Evolutionary conservation across 352 stramenopile species (phyloP).

Genomic region (Pythium dissotocum): DNA sequence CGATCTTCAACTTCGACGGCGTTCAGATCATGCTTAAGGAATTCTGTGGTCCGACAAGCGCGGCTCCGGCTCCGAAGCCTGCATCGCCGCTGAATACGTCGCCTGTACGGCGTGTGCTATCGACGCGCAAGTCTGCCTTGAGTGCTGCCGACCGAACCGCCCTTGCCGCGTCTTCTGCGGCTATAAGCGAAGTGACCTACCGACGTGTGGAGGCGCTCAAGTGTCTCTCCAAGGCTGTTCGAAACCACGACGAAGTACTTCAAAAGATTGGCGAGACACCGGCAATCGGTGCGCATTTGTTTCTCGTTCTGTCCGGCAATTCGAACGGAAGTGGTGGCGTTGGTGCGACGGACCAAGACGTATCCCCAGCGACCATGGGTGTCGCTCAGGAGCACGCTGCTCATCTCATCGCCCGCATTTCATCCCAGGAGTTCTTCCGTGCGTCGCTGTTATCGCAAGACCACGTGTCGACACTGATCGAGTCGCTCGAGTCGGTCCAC

Average conservation of each 20-base stretch:
- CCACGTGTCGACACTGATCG: constrained; percentile 60
- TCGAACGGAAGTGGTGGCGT: background rate
- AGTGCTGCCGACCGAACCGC: constrained; percentile 15
- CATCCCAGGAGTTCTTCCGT: constrained; percentile 51
- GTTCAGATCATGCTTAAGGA: constrained; percentile 56
- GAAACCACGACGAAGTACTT: constrained; percentile 64
- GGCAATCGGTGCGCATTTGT: constrained; percentile 46
- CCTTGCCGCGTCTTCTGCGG: constrained; percentile 5
- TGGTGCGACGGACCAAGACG: constrained; percentile 7
- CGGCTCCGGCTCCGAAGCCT: constrained; percentile 2
- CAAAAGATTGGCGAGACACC: constrained; percentile 57
- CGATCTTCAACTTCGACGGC: constrained; percentile 66
- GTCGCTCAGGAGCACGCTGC: constrained; percentile 56
- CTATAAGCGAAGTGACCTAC: constrained; percentile 24
- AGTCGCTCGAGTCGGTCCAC: constrained; percentile 75
- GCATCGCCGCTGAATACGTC: background rate
- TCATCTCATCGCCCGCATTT: constrained; percentile 56
- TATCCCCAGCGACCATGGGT: background rate
- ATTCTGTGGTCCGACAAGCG: constrained; percentile 30
- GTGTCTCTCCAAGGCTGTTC: constrained; percentile 54
- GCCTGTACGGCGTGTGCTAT: constrained; percentile 13
- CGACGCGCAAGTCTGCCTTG: constrained; percentile 23
- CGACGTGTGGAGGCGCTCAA: constrained; percentile 61
- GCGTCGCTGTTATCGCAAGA: constrained; percentile 55
- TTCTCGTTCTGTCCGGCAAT: constrained; percentile 33